phyloP scores from a whole-genome alignment of 2,329 filamentous ascomycete species.

The Botrytis hyacinthi region DNA sequence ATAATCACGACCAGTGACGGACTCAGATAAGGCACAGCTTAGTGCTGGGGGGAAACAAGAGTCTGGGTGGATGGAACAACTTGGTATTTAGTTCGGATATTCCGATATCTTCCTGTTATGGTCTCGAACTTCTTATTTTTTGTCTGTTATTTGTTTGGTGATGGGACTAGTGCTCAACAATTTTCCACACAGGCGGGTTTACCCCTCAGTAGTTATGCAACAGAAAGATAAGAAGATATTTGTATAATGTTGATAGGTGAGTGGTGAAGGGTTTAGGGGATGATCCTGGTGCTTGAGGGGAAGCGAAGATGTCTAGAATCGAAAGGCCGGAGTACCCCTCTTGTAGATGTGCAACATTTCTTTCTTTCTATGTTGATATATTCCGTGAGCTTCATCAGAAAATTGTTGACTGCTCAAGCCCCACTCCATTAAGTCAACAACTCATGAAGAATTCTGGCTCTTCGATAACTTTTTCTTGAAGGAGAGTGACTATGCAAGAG shows the following conservation, averaged over 20 bases:
- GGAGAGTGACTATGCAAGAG: neutral
- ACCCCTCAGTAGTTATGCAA: conserved; percentile 1
- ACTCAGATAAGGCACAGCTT: neutral
- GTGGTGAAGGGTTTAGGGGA: neutral
- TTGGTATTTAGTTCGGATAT: neutral
- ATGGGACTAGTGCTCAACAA: neutral
- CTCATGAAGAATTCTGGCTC: neutral
- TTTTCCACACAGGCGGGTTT: neutral
- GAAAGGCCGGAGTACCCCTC: neutral
- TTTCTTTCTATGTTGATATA: neutral
- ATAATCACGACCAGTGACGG: neutral
- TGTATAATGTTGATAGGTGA: neutral
- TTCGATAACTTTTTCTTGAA: neutral
- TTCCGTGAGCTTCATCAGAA: neutral
- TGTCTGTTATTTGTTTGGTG: neutral
- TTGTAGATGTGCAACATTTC: neutral
- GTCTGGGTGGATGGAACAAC: neutral
- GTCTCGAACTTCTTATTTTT: neutral
- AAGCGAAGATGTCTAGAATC: neutral
- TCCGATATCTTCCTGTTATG: neutral
- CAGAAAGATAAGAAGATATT: neutral
- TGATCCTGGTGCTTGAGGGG: neutral
- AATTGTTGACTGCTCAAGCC: neutral
- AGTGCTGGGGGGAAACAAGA: neutral
- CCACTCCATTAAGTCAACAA: neutral